These are phyloP conservation scores for Talaromyces sp. DNA, from an alignment of 2,329 filamentous ascomycete species.

Conservation along the genomic window DNA sequence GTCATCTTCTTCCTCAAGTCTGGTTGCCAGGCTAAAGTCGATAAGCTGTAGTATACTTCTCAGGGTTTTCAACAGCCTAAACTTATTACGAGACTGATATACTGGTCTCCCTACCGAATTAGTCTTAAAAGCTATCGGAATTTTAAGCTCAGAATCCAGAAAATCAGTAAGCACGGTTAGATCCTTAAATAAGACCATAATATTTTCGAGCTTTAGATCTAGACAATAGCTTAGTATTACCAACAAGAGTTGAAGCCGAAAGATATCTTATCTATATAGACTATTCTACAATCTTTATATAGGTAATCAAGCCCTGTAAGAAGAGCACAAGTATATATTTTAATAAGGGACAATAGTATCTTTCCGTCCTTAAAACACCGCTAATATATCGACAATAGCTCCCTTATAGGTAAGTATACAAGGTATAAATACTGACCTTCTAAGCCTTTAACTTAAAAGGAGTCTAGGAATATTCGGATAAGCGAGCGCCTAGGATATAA, in stretches of 20 bases:
- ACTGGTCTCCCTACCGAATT: constrained; percentile 36
- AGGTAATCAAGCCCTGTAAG: constrained; percentile 49
- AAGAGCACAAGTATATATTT: constrained; percentile 40
- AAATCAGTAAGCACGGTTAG: constrained; percentile 36
- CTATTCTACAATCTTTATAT: constrained; percentile 43
- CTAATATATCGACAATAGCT: constrained; percentile 41
- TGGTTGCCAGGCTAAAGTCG: constrained; percentile 42
- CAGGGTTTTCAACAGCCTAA: constrained; percentile 31
- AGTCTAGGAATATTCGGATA: constrained; percentile 39
- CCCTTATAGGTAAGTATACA: constrained; percentile 43
- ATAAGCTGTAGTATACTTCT: constrained; percentile 35
- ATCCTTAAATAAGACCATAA: constrained; percentile 41
- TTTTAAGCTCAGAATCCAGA: constrained; percentile 33
- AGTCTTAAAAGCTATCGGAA: constrained; percentile 38
- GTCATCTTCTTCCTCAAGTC: constrained; percentile 46
- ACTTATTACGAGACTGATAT: constrained; percentile 38
- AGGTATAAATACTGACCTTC: constrained; percentile 41
- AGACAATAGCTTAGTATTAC: constrained; percentile 15
- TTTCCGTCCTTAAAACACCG: constrained; percentile 32
- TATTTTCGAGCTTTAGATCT: constrained; percentile 51
- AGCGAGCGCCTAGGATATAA: constrained; percentile 37
- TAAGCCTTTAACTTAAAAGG: constrained; percentile 35
- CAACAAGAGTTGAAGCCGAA: constrained; percentile 15
- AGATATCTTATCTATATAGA: constrained; percentile 44
- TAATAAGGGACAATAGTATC: constrained; percentile 39